phyloP scores from a whole-genome alignment of 352 stramenopile genomes.

The Globisporangium lucens region DNA sequence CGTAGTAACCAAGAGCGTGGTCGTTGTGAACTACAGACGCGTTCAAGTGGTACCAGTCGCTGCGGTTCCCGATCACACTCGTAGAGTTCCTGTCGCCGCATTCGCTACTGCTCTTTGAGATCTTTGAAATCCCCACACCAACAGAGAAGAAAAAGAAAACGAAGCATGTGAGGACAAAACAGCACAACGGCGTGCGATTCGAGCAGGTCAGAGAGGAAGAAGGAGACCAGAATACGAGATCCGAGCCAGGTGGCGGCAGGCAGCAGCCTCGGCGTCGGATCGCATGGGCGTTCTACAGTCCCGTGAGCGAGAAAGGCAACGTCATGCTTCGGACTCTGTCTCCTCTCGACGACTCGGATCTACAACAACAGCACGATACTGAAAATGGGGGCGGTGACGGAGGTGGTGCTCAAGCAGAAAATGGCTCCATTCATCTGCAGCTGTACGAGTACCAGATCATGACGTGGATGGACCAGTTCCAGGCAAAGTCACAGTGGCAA shows the following conservation, averaged over 20 bases:
- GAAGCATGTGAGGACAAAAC: constrained; percentile 4
- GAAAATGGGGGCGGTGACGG: not conserved
- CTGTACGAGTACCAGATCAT: constrained; percentile 58
- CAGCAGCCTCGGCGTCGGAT: constrained; percentile 24
- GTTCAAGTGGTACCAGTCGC: constrained; percentile 53
- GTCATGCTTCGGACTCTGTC: constrained; percentile 31
- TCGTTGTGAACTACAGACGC: constrained; percentile 24
- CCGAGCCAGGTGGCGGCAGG: not conserved
- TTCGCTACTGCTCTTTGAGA: constrained; percentile 51
- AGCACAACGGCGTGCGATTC: constrained; percentile 20
- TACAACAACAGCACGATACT: not conserved
- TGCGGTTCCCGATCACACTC: constrained; percentile 31
- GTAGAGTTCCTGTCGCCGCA: constrained; percentile 34
- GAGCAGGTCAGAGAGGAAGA: constrained; percentile 18
- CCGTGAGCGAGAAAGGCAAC: constrained; percentile 42
- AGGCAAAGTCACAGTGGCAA: constrained; percentile 48
- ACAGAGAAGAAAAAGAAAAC: constrained; percentile 22
- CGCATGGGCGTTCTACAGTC: constrained; percentile 64
- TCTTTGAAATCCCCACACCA: constrained; percentile 31
- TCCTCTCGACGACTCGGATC: constrained; percentile 1
- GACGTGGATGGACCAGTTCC: constrained; percentile 60
- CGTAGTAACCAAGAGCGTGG: not conserved
- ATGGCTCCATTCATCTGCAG: constrained; percentile 31
- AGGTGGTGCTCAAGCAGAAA: not conserved
- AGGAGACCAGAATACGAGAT: constrained; percentile 1